These are phyloP conservation scores for Botrytis paeoniae DNA, from an alignment of 2,329 filamentous ascomycete genomes.

Conservation along the genomic window DNA sequence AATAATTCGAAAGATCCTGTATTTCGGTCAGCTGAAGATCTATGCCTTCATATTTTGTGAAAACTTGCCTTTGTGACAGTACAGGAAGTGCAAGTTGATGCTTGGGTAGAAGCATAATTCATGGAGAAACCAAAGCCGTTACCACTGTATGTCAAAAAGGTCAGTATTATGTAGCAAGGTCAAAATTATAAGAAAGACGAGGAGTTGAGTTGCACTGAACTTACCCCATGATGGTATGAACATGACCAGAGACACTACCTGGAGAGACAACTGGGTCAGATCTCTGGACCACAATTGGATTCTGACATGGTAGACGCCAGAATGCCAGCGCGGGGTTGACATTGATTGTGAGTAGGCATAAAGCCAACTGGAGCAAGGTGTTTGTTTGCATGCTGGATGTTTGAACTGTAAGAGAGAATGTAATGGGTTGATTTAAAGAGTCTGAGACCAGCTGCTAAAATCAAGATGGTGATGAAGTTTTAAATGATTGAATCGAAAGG, in stretches of 20 bases:
- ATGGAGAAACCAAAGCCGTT: slow-evolving; percentile 57
- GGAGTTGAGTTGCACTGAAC: not conserved
- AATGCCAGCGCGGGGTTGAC: slow-evolving; percentile 40
- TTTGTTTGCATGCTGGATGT: not conserved
- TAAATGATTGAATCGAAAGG: not conserved
- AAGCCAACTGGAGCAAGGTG: not conserved
- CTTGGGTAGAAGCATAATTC: slow-evolving; percentile 50
- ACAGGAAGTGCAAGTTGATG: slow-evolving; percentile 61
- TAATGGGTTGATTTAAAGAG: not conserved
- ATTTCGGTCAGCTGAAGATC: not conserved
- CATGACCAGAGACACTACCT: slow-evolving; percentile 51
- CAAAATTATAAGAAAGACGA: rapidly evolving
- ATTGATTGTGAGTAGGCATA: slow-evolving; percentile 10
- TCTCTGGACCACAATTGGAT: slow-evolving; percentile 46
- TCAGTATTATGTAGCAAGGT: not conserved
- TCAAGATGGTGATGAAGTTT: not conserved
- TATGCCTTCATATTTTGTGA: not conserved
- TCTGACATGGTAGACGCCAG: slow-evolving; percentile 44
- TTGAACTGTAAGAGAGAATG: not conserved
- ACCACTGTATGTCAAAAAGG: not conserved
- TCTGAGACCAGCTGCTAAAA: slow-evolving; percentile 8
- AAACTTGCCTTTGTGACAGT: slow-evolving; percentile 48
- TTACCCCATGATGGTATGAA: slow-evolving; percentile 61
- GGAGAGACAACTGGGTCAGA: slow-evolving; percentile 59
- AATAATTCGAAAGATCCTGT: slow-evolving; percentile 59